Evolutionary conservation across 2,329 filamentous ascomycete genomes (phyloP).

Genomic region (Epicoccum nigrum): DNA sequence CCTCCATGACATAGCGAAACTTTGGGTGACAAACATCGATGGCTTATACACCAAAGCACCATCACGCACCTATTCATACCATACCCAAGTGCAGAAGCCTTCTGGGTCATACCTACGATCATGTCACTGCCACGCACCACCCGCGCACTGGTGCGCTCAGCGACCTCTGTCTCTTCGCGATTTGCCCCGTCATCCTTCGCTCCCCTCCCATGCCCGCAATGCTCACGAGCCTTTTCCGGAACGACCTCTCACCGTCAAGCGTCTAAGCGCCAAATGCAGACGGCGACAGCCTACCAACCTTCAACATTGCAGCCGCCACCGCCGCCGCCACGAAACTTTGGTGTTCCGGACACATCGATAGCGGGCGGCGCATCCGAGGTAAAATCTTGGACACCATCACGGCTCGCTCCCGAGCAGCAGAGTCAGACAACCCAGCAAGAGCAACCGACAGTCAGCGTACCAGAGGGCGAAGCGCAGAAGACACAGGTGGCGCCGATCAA

Average conservation of each 20-base stretch:
- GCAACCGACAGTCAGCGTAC: slow-evolving; percentile 54
- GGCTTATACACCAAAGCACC: slow-evolving; percentile 16
- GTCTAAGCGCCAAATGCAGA: slow-evolving; percentile 60
- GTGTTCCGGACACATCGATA: slow-evolving; percentile 67
- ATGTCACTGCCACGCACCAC: slow-evolving; percentile 44
- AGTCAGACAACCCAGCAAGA: slow-evolving; percentile 25
- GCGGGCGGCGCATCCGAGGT: slow-evolving; percentile 57
- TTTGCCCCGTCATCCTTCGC: slow-evolving; percentile 34
- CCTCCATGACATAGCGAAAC: slow-evolving; percentile 36
- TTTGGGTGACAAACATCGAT: slow-evolving; percentile 25
- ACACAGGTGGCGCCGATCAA: slow-evolving; percentile 57
- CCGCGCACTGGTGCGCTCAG: slow-evolving; percentile 31
- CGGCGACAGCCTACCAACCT: slow-evolving; percentile 68
- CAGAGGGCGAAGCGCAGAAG: slow-evolving; percentile 72
- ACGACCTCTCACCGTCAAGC: slow-evolving; percentile 44
- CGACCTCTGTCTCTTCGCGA: slow-evolving; percentile 30
- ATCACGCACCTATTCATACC: slow-evolving; percentile 4
- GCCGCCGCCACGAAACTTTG: slow-evolving; percentile 64
- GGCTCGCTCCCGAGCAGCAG: slow-evolving; percentile 36
- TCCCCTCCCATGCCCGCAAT: slow-evolving; percentile 50
- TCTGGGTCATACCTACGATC: slow-evolving; percentile 13
- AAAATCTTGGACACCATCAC: slow-evolving; percentile 57
- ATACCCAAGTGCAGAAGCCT: slow-evolving; percentile 2
- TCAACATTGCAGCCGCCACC: slow-evolving; percentile 62
- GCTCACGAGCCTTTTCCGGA: slow-evolving; percentile 54